Evolutionary conservation across 129 eudicot species (phyloP).

Genomic region (Daucus carota): DH1_v3.0 NC_030383.2:2815501-2816000

Average conservation of each 20-base stretch:
- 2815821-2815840: constrained; percentile 14
- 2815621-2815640: not conserved
- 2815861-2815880: constrained; percentile 43
- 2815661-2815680: not conserved
- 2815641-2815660: not conserved
- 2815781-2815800: constrained; percentile 32
- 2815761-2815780: not conserved
- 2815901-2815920: no score
- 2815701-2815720: constrained; percentile 56
- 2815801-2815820: constrained; percentile 36
- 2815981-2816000: not conserved
- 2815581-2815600: constrained; percentile 64
- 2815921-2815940: no score
- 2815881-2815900: constrained; percentile 40
- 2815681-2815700: not conserved
- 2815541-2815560: constrained; percentile 55
- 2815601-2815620: constrained; percentile 80
- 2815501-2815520: not conserved
- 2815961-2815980: no score
- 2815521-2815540: constrained; percentile 80
- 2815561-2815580: constrained; percentile 41
- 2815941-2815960: no score
- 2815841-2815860: constrained; percentile 37
- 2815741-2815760: constrained; percentile 61
- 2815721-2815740: constrained; percentile 85